Percentiles rank a stretch among this genome's conserved stretches.
These are phyloP conservation scores for Oryza glumipatula DNA, from an alignment of 176 grass and related monocot genomes.

Conservation along the genomic window DNA sequence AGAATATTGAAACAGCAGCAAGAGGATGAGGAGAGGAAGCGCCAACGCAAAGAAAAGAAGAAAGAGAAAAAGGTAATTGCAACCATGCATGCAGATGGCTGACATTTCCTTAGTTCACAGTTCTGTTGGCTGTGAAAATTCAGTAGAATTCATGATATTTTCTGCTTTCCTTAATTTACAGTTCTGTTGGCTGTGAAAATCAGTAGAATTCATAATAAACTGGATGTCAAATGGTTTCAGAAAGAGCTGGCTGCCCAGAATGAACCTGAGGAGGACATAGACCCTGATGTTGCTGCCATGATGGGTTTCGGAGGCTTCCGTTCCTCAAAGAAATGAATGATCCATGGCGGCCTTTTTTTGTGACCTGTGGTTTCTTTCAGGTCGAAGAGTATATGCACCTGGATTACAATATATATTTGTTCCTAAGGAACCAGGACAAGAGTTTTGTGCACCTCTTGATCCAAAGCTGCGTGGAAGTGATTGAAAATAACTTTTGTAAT, in stretches of 20 bases:
- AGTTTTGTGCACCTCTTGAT: neutral
- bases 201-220: slow-evolving; percentile 29
- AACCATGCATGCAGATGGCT: neutral
- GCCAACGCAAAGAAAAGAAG: slow-evolving; percentile 78
- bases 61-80: slow-evolving; percentile 85
- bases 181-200: neutral
- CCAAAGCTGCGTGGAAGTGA: neutral
- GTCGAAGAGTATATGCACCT: neutral
- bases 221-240: slow-evolving; percentile 37
- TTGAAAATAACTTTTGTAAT: neutral
- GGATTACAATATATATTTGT: neutral
- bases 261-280: slow-evolving; percentile 70
- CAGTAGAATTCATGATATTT: neutral
- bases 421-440: neutral
- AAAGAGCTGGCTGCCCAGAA: slow-evolving; percentile 68
- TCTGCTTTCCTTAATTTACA: neutral
- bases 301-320: slow-evolving; percentile 81
- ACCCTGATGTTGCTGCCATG: slow-evolving; percentile 81
- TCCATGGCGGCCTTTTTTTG: neutral
- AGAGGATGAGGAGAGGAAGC: slow-evolving; percentile 91
- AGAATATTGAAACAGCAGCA: slow-evolving; percentile 95
- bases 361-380: neutral
- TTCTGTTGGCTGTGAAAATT: neutral
- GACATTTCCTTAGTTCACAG: neutral
- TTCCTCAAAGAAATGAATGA: slow-evolving; percentile 65